Evolutionary conservation across 75 land plant species (phyloP), one percentile per base, ranked within the genome.

Genomic region (Cunninghamia lanceolata): DNA sequence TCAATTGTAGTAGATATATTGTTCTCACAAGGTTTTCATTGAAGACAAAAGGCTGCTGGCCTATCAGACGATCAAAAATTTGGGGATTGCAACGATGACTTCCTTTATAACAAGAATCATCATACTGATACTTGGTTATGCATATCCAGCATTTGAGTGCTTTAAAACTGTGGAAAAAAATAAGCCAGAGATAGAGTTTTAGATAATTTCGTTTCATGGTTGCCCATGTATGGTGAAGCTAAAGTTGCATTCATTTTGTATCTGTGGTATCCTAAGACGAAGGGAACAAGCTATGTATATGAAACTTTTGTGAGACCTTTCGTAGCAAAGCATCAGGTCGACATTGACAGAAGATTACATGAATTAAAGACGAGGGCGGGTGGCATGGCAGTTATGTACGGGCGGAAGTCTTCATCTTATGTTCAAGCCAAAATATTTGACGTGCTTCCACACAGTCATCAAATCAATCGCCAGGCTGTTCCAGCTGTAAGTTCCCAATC

Each of bases 121-220:
- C 32, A 82, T 82, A 85, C 87, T 96, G 99, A 85, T 89, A 4
- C 85, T 93, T 85, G 99, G 97, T 39, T 96, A 95, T 88, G 93
- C 93, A 50, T 96, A 95, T 87, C 99, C 99, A 32, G 99, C 99
- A 89, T 90, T 35, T n/a, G n/a, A n/a, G n/a, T n/a, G n/a, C n/a
- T n/a, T n/a, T n/a, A n/a, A n/a, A n/a, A n/a, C n/a, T n/a, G 95
- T 96, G 32, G 99, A 96, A 87, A 94, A 52, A 92, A 92, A 92
- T 87, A 89, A 88, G 76, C 96, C 99, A 9, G 94, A 96, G 54
- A 91, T 92, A 92, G 98, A 82, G 50, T 97, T 85, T 93, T 93
- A 68, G 99, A 97, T 90, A 71, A 89, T 82, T 93, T 97, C 83
- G 88, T 97, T 87, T 94, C 98, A 83, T 97, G 99, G 99, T 83